Evolutionary conservation across 2,329 filamentous ascomycete genomes (phyloP).

Genomic region (Fusarium drepaniforme): DNA sequence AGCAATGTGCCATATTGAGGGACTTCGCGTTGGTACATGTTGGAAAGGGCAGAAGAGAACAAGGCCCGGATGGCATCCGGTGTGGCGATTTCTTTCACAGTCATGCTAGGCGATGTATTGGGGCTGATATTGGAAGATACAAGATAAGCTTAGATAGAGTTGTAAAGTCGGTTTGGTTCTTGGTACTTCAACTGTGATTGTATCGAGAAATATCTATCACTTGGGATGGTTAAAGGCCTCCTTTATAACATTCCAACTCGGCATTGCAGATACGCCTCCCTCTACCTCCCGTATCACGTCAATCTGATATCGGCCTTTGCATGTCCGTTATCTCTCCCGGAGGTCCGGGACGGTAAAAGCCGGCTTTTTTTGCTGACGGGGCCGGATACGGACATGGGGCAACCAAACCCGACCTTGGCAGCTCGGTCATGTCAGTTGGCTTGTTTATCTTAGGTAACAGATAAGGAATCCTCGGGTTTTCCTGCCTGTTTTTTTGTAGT

Average conservation of each 20-base stretch:
- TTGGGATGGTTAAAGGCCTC: background rate
- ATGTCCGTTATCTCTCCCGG: conserved; percentile 11
- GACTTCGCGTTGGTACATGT: conserved; percentile 48
- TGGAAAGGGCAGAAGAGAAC: conserved; percentile 45
- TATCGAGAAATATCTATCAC: background rate
- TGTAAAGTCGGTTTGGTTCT: background rate
- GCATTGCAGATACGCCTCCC: background rate
- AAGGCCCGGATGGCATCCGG: conserved; percentile 25
- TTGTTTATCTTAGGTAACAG: background rate
- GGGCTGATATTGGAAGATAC: background rate
- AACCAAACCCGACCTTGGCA: conserved; percentile 20
- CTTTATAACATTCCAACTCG: background rate
- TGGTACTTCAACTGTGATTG: background rate
- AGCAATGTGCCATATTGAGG: conserved; percentile 47
- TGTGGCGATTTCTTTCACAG: background rate
- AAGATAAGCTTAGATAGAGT: background rate
- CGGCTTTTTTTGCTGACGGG: conserved; percentile 13
- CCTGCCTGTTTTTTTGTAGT: background rate
- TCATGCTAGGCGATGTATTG: conserved; percentile 1
- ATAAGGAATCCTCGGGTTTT: background rate
- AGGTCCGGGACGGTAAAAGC: conserved; percentile 6
- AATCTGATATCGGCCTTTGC: conserved; percentile 5
- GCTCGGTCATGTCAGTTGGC: background rate
- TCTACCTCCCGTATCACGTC: background rate
- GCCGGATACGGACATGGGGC: conserved; percentile 10